Percentiles rank a stretch among this genome's conserved stretches.
phyloP scores from a whole-genome alignment of 176 grass and related monocot genomes.

The Triticum timopheevii region DNA sequence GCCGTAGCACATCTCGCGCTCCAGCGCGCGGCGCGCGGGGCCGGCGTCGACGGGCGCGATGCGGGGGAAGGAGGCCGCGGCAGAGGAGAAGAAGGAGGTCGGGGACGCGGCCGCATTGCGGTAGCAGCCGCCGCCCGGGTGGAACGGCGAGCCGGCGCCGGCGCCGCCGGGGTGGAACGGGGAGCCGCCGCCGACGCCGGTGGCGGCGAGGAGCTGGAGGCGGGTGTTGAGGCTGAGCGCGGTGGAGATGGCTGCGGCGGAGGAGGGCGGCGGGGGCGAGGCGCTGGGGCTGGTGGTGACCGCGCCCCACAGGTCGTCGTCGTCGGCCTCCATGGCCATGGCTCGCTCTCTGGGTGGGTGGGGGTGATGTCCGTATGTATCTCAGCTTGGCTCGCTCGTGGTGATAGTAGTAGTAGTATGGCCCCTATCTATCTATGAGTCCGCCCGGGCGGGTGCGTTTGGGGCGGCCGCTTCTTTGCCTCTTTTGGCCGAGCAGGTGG shows the following conservation, averaged over 20 bases:
- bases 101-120: slow-evolving; percentile 35
- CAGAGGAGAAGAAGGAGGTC: slow-evolving; percentile 10
- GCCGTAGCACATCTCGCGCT: slow-evolving; percentile 20
- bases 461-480: slow-evolving; percentile 1
- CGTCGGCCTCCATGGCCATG: slow-evolving; percentile 42
- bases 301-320: slow-evolving; percentile 40
- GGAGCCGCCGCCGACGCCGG: background rate
- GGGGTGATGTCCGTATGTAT: background rate
- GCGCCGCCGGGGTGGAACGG: background rate
- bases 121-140: background rate
- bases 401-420: too few species aligned
- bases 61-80: background rate
- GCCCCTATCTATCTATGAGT: too few species aligned
- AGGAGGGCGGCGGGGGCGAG: slow-evolving; percentile 18
- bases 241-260: slow-evolving; percentile 29
- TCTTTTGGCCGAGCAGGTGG: slow-evolving; percentile 11
- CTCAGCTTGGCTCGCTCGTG: too few species aligned
- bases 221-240: slow-evolving; percentile 49
- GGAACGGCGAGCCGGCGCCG: background rate
- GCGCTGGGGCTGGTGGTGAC: slow-evolving; percentile 31
- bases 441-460: background rate
- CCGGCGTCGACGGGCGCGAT: background rate
- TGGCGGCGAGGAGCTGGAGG: slow-evolving; percentile 25
- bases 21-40: background rate
- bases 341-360: background rate